A percentile compares a stretch with the other conserved stretches of the same genome.
phyloP scores from a whole-genome alignment of 768 basidiomycete genomes.

The Hypholoma fasciculare region DNA sequence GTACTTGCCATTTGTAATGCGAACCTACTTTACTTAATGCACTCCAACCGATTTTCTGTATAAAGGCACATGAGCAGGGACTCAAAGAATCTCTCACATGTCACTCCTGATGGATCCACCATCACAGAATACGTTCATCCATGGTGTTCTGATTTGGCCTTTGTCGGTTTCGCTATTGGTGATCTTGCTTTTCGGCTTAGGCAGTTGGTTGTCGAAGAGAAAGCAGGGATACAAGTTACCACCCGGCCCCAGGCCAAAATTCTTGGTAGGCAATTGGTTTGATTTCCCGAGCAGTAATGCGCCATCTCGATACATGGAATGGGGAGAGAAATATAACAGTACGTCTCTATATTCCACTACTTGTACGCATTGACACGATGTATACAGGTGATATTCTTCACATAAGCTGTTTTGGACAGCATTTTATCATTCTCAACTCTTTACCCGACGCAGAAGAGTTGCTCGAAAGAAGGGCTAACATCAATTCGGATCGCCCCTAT shows the following conservation, averaged over 20 bases:
- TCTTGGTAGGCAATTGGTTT: constrained; percentile 24
- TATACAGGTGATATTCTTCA: constrained; percentile 24
- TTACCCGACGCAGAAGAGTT: constrained; percentile 18
- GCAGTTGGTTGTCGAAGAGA: background rate
- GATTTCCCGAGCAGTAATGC: constrained; percentile 9
- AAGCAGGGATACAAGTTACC: background rate
- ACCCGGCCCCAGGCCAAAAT: constrained; percentile 22
- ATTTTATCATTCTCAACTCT: constrained; percentile 27
- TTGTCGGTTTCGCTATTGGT: background rate
- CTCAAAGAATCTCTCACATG: no score
- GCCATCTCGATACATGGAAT: constrained; percentile 4
- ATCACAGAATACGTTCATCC: no score
- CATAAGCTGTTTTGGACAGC: constrained; percentile 19
- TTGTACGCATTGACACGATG: background rate
- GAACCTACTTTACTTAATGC: no score
- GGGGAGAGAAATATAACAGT: constrained; percentile 18
- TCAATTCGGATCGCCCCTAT: constrained; percentile 46
- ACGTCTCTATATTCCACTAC: background rate
- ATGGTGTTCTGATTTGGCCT: no score
- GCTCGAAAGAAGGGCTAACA: constrained; percentile 46
- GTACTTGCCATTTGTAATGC: no score
- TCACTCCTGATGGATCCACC: no score
- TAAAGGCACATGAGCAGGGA: no score
- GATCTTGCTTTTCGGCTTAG: background rate
- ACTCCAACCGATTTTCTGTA: no score